A percentile compares a stretch with the other conserved stretches of the same genome.
Conservation (phyloP, 1,139 yeast genomes). For the Nakaseomyces nivariensis region DNA sequence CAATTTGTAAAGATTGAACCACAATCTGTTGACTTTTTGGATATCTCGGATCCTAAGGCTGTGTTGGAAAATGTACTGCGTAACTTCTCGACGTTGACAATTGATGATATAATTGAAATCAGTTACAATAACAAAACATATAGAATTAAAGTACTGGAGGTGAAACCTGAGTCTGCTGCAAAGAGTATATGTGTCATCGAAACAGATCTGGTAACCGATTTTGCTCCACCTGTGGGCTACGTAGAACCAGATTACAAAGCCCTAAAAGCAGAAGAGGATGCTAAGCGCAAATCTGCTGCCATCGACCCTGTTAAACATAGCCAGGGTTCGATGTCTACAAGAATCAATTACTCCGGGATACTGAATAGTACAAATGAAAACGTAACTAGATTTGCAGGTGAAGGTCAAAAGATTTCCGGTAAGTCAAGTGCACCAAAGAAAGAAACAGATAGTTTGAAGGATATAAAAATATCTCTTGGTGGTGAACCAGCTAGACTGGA, state of each 20-base stretch:
- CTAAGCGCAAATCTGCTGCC: conserved; percentile 9
- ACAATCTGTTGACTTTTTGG: conserved; percentile 85
- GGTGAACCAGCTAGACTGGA: conserved; percentile 64
- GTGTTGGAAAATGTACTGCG: conserved; percentile 87
- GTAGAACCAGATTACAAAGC: conserved; percentile 68
- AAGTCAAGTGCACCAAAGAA: conserved; percentile 30
- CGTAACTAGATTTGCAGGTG: conserved; percentile 40
- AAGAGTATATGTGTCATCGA: conserved; percentile 88
- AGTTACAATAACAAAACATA: conserved; percentile 72
- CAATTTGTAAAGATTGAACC: conserved; percentile 89
- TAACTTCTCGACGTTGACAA: conserved; percentile 80
- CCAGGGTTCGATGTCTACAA: conserved; percentile 67
- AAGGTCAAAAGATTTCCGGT: conserved; percentile 69
- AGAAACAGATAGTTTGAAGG: conserved; percentile 10
- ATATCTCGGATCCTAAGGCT: conserved; percentile 92
- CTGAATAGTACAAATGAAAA: conserved; percentile 35
- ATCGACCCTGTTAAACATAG: conserved; percentile 33
- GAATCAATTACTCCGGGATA: conserved; percentile 58
- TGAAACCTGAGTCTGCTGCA: conserved; percentile 60
- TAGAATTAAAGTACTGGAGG: conserved; percentile 78
- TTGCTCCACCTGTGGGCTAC: conserved; percentile 98
- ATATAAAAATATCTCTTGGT: conserved; percentile 26
- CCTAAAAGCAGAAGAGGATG: conserved; percentile 12
- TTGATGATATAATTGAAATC: conserved; percentile 76
- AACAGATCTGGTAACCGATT: conserved; percentile 93